Evolutionary conservation across 352 stramenopile species (phyloP).

Genomic region (Phytophthora europaea): DNA sequence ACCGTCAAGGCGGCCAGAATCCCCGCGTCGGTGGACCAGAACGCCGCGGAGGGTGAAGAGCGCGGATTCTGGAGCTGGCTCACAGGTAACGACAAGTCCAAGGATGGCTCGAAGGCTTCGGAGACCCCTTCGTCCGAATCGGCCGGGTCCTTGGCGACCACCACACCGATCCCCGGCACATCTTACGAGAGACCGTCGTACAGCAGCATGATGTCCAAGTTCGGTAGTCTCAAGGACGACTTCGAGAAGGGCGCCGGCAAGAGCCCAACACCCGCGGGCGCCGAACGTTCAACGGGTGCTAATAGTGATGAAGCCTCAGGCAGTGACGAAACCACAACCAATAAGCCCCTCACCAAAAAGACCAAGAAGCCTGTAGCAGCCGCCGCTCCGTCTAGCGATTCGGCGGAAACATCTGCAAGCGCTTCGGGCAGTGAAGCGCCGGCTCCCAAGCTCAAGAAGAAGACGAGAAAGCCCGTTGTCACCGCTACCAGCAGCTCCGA

Average conservation of each 20-base stretch:
- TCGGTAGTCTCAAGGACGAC: slow-evolving; percentile 19
- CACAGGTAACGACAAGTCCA: slow-evolving; percentile 4
- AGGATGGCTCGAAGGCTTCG: background rate
- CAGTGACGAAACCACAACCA: background rate
- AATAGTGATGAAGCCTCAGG: background rate
- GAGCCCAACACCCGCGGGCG: background rate
- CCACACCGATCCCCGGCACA: slow-evolving; percentile 26
- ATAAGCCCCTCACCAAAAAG: slow-evolving; percentile 17
- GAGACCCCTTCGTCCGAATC: background rate
- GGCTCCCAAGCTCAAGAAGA: background rate
- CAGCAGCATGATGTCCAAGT: slow-evolving; percentile 32
- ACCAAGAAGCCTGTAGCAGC: slow-evolving; percentile 17
- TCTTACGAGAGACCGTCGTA: slow-evolving; percentile 1
- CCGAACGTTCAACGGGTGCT: slow-evolving; percentile 10
- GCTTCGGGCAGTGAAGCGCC: slow-evolving; percentile 3
- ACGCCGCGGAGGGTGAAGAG: slow-evolving; percentile 22
- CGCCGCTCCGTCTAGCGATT: background rate
- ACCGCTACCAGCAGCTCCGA: background rate
- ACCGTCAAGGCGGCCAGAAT: slow-evolving; percentile 5
- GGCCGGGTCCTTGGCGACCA: slow-evolving; percentile 1
- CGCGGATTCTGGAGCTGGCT: slow-evolving; percentile 32
- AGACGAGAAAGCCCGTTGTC: slow-evolving; percentile 17
- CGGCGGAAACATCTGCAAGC: background rate
- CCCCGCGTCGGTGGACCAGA: slow-evolving; percentile 12
- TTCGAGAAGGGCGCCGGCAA: slow-evolving; percentile 6